phyloP scores from a whole-genome alignment of 495 filamentous ascomycete species.

The Hyaloscypha hepaticicola region DNA sequence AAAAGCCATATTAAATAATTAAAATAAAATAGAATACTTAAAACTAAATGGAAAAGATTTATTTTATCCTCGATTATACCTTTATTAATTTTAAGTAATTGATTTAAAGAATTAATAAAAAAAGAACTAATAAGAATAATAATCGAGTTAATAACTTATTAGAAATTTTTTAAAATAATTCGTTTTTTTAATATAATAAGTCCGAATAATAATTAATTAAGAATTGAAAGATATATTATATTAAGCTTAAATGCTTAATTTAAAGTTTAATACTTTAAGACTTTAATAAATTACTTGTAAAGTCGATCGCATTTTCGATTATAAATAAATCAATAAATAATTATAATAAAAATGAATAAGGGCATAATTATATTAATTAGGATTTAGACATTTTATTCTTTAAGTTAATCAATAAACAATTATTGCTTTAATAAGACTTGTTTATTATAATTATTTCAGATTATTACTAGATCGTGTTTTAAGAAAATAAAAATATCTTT shows the following conservation, averaged over 20 bases:
- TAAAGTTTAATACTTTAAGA: slow-evolving; percentile 4
- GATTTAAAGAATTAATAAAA: neutral
- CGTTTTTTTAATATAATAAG: neutral
- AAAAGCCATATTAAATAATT: slow-evolving; percentile 28
- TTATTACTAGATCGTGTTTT: too few relatives aligned
- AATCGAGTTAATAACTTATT: slow-evolving; percentile 35
- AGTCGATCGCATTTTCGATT: neutral
- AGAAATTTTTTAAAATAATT: slow-evolving; percentile 23
- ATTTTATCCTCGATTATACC: neutral
- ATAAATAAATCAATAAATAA: too few relatives aligned
- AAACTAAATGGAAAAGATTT: slow-evolving; percentile 24
- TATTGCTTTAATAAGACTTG: neutral
- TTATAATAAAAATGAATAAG: too few relatives aligned
- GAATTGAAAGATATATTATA: slow-evolving; percentile 35
- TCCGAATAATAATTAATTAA: slow-evolving; percentile 29
- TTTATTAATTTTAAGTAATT: neutral
- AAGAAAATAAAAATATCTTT: too few relatives aligned
- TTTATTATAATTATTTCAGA: too few relatives aligned
- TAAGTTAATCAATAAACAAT: neutral
- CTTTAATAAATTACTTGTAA: too few relatives aligned
- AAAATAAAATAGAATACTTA: slow-evolving; percentile 23
- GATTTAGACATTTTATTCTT: too few relatives aligned
- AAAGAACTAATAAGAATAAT: slow-evolving; percentile 31
- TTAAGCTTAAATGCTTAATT: too few relatives aligned
- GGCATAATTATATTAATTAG: too few relatives aligned